phyloP scores from a whole-genome alignment of 208 protist genomes.

The Leishmania major region DNA sequence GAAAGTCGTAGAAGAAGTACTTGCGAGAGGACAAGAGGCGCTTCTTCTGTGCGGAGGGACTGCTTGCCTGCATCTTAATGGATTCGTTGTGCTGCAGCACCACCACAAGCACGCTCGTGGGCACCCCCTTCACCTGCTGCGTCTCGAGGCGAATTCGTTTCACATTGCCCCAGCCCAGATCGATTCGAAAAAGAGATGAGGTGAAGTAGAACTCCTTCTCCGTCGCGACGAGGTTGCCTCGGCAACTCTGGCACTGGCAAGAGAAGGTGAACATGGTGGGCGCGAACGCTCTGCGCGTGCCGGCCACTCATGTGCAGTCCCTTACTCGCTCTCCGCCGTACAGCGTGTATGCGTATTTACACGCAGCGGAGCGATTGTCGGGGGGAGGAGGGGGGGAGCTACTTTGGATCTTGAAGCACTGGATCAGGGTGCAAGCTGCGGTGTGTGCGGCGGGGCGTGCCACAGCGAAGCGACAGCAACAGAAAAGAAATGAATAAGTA shows the following conservation, averaged over 20 bases:
- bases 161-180: slow-evolving; percentile 68
- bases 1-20: slow-evolving; percentile 82
- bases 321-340: background rate
- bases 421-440: background rate
- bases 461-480: background rate
- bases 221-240: slow-evolving; percentile 55
- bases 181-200: slow-evolving; percentile 49
- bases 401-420: background rate
- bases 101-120: slow-evolving; percentile 74
- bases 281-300: background rate
- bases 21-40: slow-evolving; percentile 27
- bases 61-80: slow-evolving; percentile 12
- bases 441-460: background rate
- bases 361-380: background rate
- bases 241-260: slow-evolving; percentile 73
- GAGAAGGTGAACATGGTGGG: slow-evolving; percentile 47
- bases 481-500: no score
- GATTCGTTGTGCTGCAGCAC: slow-evolving; percentile 38
- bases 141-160: slow-evolving; percentile 67
- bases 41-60: slow-evolving; percentile 18
- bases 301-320: background rate
- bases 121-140: slow-evolving; percentile 72
- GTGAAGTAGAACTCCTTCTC: slow-evolving; percentile 62
- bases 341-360: background rate
- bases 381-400: no score